phyloP scores from a whole-genome alignment of 106 monocot species.

The Amphibolis antarctica region DNA sequence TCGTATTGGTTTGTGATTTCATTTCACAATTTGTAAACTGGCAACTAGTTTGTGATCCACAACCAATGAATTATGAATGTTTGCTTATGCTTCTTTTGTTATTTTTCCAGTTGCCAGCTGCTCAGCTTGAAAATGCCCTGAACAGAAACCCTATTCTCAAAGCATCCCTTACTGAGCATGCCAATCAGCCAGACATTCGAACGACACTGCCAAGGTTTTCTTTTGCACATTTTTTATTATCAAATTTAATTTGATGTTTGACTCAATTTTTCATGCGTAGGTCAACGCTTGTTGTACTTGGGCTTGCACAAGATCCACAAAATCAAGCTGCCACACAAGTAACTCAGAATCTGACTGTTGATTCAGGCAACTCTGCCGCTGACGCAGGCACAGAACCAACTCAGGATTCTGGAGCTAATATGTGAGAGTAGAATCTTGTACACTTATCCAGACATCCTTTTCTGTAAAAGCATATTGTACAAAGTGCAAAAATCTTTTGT shows the following conservation, averaged over 20 bases:
- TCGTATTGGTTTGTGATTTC: no score
- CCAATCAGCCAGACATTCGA: conserved; percentile 56
- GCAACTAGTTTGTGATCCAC: no score
- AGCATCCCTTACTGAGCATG: conserved; percentile 59
- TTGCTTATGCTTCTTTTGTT: no score
- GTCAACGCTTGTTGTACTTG: conserved; percentile 69
- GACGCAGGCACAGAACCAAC: conserved; percentile 42
- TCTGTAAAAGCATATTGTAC: background rate
- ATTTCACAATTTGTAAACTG: no score
- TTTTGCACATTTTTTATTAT: background rate
- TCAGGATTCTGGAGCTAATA: conserved; percentile 40
- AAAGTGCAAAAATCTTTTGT: background rate
- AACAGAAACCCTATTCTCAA: conserved; percentile 62
- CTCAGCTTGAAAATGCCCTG: conserved; percentile 91
- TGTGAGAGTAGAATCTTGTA: conserved; percentile 16
- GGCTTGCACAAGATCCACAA: conserved; percentile 58
- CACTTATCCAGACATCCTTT: background rate
- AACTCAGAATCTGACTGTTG: conserved; percentile 46
- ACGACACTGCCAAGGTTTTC: conserved; percentile 65
- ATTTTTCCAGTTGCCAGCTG: conserved; percentile 59
- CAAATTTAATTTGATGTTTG: background rate
- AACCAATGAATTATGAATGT: no score
- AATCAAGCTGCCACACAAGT: conserved; percentile 24
- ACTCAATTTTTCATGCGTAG: conserved; percentile 23
- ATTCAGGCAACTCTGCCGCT: conserved; percentile 40